phyloP scores from a whole-genome alignment of 179 eudicot genomes.

The Spinacia oleracea region DNA sequence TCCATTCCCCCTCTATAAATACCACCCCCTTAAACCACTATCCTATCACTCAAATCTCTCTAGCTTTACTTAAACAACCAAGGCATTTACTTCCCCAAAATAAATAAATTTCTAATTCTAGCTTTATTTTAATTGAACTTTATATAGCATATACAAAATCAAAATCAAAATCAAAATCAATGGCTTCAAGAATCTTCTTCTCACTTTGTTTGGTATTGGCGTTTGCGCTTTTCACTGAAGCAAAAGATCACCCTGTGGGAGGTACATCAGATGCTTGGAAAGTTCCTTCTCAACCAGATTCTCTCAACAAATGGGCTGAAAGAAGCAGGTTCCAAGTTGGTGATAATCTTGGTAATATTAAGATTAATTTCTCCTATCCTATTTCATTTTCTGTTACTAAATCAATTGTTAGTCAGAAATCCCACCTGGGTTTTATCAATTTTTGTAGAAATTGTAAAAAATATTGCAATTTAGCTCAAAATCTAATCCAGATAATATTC shows the following conservation, averaged over 20 bases:
- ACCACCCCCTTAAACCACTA: neutral
- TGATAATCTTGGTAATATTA: conserved; percentile 52
- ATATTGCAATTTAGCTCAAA: neutral
- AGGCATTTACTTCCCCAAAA: neutral
- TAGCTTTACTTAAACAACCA: neutral
- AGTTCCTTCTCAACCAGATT: conserved; percentile 54
- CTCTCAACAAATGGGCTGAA: conserved; percentile 69
- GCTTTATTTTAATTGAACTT: neutral
- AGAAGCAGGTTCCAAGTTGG: conserved; percentile 53
- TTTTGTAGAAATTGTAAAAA: neutral
- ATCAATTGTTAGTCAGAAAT: too few species aligned
- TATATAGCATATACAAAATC: neutral
- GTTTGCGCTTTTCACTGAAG: conserved; percentile 39
- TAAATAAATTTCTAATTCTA: neutral
- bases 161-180: conserved; percentile 11
- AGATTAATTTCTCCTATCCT: neutral
- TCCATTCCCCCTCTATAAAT: conserved; percentile 18
- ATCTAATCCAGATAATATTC: neutral
- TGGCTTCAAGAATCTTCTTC: conserved; percentile 25
- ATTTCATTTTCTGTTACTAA: neutral
- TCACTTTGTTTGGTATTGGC: conserved; percentile 21
- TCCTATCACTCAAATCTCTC: neutral
- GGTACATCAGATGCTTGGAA: conserved; percentile 60
- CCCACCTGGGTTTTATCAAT: neutral
- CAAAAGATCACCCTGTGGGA: conserved; percentile 58